Conservation (phyloP, 2,329 filamentous ascomycete species). For the Rutstroemia sydowiana region DNA sequence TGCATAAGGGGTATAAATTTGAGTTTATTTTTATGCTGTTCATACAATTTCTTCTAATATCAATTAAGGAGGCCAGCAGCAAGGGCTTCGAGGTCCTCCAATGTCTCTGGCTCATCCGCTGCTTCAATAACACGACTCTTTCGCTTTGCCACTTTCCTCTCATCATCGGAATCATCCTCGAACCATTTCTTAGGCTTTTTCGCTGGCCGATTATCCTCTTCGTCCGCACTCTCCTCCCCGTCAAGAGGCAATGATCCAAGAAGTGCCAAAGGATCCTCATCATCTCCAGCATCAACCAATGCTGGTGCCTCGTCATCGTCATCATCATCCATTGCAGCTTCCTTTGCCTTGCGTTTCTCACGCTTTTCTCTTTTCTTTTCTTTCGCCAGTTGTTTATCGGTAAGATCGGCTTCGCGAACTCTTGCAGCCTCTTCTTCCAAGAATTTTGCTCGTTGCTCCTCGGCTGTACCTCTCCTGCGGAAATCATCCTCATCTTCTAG, state of each 20-base stretch:
- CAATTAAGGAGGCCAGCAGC: conserved; percentile 62
- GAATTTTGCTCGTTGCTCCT: conserved; percentile 70
- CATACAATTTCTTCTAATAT: background rate
- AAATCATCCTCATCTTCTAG: conserved; percentile 82
- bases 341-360: conserved; percentile 54
- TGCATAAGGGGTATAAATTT: conserved; percentile 1
- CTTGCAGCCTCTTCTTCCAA: conserved; percentile 66
- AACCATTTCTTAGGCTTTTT: conserved; percentile 77
- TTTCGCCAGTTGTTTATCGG: conserved; percentile 75
- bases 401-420: conserved; percentile 67
- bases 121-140: conserved; percentile 51
- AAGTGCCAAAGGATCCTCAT: conserved; percentile 49
- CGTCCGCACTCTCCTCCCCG: conserved; percentile 39
- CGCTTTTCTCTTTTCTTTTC: conserved; percentile 71
- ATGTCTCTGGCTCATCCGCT: conserved; percentile 64
- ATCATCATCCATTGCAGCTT: conserved; percentile 43
- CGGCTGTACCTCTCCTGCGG: conserved; percentile 63
- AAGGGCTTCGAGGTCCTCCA: conserved; percentile 72
- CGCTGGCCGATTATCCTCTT: conserved; percentile 43
- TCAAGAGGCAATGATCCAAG: conserved; percentile 50
- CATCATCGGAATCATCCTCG: conserved; percentile 53
- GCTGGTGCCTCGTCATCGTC: conserved; percentile 21
- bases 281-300: conserved; percentile 32
- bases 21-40: background rate
- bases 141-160: conserved; percentile 37